These are phyloP conservation scores for Mycogone perniciosa DNA, from an alignment of 2,329 filamentous ascomycete species.

Conservation along the genomic window DNA sequence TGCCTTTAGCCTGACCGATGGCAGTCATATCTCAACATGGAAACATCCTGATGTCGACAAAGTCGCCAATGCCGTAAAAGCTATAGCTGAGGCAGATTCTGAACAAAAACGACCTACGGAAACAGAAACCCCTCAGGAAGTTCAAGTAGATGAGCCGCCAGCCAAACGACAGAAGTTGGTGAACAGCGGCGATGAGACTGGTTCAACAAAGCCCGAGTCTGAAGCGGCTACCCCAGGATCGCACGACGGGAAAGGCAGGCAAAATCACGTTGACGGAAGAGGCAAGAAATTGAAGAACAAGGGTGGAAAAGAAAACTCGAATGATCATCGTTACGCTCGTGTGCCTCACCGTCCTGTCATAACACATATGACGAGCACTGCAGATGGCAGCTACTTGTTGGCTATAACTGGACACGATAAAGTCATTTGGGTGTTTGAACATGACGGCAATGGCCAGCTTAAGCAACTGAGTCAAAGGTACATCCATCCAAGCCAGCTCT, in stretches of 20 bases:
- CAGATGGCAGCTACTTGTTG: constrained; percentile 61
- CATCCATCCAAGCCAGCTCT: not conserved
- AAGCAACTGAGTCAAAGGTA: constrained; percentile 68
- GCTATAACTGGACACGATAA: constrained; percentile 90
- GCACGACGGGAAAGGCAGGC: constrained; percentile 12
- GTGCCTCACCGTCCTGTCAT: constrained; percentile 57
- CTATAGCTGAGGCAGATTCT: constrained; percentile 13
- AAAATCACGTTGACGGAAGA: constrained; percentile 18
- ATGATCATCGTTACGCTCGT: constrained; percentile 19
- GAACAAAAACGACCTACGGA: constrained; percentile 10
- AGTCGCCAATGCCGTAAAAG: constrained; percentile 23
- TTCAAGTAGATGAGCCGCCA: constrained; percentile 25
- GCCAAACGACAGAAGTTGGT: constrained; percentile 31
- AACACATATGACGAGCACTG: constrained; percentile 59
- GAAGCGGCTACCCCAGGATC: not conserved
- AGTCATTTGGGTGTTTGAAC: constrained; percentile 72
- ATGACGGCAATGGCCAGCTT: constrained; percentile 55
- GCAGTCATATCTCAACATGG: constrained; percentile 58
- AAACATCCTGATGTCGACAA: constrained; percentile 39
- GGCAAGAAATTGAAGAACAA: constrained; percentile 26
- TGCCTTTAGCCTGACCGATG: constrained; percentile 55
- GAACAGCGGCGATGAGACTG: constrained; percentile 18
- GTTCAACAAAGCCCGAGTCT: not conserved
- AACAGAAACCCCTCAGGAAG: constrained; percentile 14
- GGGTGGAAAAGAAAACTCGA: constrained; percentile 5